A percentile compares a stretch with the other conserved stretches of the same genome.
Conservation (phyloP, 2,329 filamentous ascomycete species). For the Drechslerella stenobrocha region DNA sequence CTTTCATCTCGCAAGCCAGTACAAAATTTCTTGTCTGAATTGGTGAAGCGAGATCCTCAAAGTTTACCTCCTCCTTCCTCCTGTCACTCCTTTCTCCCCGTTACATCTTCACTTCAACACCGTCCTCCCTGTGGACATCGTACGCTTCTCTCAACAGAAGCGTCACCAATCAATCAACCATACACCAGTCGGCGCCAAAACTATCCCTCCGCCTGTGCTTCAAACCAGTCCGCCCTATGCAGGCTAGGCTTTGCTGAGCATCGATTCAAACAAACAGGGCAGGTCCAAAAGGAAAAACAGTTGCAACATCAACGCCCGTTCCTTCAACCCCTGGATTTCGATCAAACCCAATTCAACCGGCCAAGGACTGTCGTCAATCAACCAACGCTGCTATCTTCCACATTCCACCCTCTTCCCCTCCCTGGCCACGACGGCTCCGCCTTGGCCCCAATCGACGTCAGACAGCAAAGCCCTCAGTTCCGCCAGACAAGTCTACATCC, state of each 20-base stretch:
- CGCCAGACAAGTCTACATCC: not conserved
- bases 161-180: not conserved
- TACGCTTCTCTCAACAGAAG: constrained; percentile 45
- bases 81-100: too few species aligned
- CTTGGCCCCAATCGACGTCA: not conserved
- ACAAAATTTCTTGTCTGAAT: too few species aligned
- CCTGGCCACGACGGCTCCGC: not conserved
- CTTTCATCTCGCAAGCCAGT: too few species aligned
- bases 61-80: too few species aligned
- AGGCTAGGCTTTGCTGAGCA: constrained; percentile 30
- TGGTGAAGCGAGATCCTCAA: too few species aligned
- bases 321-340: not conserved
- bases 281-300: not conserved
- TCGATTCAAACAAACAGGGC: not conserved
- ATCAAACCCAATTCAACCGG: not conserved
- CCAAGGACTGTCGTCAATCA: not conserved
- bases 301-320: not conserved
- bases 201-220: not conserved
- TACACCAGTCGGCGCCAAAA: not conserved
- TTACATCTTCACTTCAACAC: constrained; percentile 17
- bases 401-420: too few species aligned
- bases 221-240: constrained; percentile 37
- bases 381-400: not conserved
- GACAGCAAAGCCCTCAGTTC: not conserved
- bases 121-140: not conserved